Evolutionary conservation across 2,329 filamentous ascomycete species (phyloP), one percentile per base, ranked within the genome.

Genomic region (Decorospora gaudefroyi): DNA sequence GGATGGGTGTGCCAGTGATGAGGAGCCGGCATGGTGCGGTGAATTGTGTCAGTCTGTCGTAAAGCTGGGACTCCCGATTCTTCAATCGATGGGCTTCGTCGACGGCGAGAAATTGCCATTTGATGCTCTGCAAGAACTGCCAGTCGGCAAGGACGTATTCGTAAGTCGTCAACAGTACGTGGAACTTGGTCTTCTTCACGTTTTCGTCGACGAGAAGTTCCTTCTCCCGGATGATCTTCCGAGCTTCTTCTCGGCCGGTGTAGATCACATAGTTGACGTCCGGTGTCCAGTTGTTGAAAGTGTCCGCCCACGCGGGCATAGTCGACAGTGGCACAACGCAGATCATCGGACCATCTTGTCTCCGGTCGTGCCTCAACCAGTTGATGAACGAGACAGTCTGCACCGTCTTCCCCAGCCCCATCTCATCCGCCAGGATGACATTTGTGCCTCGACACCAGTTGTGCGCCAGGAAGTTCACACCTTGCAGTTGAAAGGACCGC

Each of bases 261-360:
- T 99, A 99, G 39, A 96, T 89, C 45, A 99, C 88, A 70, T 96
- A 97, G 71, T 99, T 97, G 51, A 97, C 74, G 65, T 97, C 92
- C 0, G 93, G 93, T 2, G 93, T 85, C 93, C 93, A 99, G 53
- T 87, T 79, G 70, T 96, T 93, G 72, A 99, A 96, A 0, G 93
- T 99, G 64, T 99, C 93, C 31, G 90, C 93, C 93, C 93, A 99
- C 2, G 93, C 90, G 5, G 93, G 92, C 74, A 99, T 96, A 33
- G 95, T 96, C 49, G 92, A 97, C 16, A 99, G 79, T 18, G 93
- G 93, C 6, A 96, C 93, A n/a, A 97, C 90, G 47, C 97, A 92
- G 29, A 99, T 83, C 65, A 96, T 97, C 0, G 93, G 93, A 0
- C 93, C 93, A 70, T 97, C 88, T 68, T 99, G 93, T 35, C 80